These are phyloP conservation scores for Macrotyloma uniflorum DNA, from an alignment of 306 rosid genomes.

Conservation along the genomic window DNA sequence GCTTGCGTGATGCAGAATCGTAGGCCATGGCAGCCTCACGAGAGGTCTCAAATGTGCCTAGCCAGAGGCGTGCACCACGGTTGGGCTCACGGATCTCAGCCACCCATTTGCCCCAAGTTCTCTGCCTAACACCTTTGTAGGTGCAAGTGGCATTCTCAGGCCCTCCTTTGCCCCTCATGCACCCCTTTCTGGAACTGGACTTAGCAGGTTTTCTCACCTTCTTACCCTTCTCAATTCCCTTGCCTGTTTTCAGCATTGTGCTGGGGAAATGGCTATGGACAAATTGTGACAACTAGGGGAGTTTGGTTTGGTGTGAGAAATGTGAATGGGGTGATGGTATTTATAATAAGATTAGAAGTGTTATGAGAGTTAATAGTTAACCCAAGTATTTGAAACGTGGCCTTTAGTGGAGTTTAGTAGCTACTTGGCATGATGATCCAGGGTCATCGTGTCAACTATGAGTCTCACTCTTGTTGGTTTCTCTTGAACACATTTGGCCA, in stretches of 20 bases:
- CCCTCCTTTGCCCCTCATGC: slow-evolving; percentile 96
- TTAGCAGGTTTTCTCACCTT: slow-evolving; percentile 54
- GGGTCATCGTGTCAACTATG: slow-evolving; percentile 72
- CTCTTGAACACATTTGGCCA: slow-evolving; percentile 76
- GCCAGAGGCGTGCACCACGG: slow-evolving; percentile 94
- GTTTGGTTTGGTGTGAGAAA: not conserved
- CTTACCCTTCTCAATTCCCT: slow-evolving; percentile 37
- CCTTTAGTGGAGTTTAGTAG: slow-evolving; percentile 41
- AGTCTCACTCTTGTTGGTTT: slow-evolving; percentile 56
- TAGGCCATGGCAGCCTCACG: slow-evolving; percentile 90
- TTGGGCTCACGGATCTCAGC: slow-evolving; percentile 97
- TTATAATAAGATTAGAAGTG: slow-evolving; percentile 37
- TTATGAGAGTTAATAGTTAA: not conserved
- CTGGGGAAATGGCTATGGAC: not conserved
- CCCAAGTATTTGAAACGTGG: slow-evolving; percentile 72
- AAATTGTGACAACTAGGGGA: not conserved
- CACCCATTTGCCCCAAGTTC: slow-evolving; percentile 99
- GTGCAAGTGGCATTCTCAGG: slow-evolving; percentile 87
- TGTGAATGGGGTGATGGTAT: slow-evolving; percentile 21
- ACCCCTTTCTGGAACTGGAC: slow-evolving; percentile 83
- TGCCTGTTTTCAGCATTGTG: slow-evolving; percentile 50
- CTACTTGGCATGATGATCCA: slow-evolving; percentile 74
- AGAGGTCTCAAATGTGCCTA: slow-evolving; percentile 84
- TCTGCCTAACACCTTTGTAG: slow-evolving; percentile 90
- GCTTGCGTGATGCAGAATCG: slow-evolving; percentile 79